Evolutionary conservation across 164 flowering plant species (phyloP), one percentile per base, ranked within the genome.

Genomic region (Nelumbo lutea): DNA sequence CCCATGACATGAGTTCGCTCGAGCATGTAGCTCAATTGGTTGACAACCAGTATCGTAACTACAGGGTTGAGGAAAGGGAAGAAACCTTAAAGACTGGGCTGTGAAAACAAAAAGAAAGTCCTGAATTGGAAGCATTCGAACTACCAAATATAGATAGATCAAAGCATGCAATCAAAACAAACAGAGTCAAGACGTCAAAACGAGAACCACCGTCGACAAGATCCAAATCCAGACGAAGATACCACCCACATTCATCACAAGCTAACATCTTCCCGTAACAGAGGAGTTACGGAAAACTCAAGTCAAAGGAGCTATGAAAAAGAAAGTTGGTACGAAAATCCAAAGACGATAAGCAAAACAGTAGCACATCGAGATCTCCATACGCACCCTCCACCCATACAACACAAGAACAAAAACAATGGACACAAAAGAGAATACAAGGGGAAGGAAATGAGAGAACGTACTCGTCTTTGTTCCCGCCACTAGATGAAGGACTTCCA

Each of bases 381-480:
- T n/a, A n/a, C n/a, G n/a, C n/a, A n/a, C n/a, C n/a, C n/a, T n/a
- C n/a, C n/a, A n/a, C n/a, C n/a, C n/a, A n/a, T n/a, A 38, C 51
- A 46, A 39, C 42, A 9, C 10, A 9, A 69, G 9, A 58, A 46
- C 65, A 14, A 64, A 15, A 50, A 1, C 11, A 4, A 15, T n/a
- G n/a, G 45, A n/a, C 10, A 59, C 64, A 50, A 42, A 61, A 4
- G 46, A 40, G 44, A 43, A 47, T 45, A 59, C 55, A 56, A 5
- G 43, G 41, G 57, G 56, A 61, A 72, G 61, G 41, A 69, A 42
- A 59, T 41, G 9, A 50, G 9, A 48, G 45, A 61, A 77, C 86
- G 58, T 72, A 85, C 88, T 82, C 85, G 68, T 79, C 77, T 43
- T 82, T 73, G 8, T 78, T 80, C 11, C 65, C 85, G 43, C 73